Evolutionary conservation across 805 yeast species (phyloP), one percentile per base, ranked within the genome.

Genomic region (Pichia kluyveri): DNA sequence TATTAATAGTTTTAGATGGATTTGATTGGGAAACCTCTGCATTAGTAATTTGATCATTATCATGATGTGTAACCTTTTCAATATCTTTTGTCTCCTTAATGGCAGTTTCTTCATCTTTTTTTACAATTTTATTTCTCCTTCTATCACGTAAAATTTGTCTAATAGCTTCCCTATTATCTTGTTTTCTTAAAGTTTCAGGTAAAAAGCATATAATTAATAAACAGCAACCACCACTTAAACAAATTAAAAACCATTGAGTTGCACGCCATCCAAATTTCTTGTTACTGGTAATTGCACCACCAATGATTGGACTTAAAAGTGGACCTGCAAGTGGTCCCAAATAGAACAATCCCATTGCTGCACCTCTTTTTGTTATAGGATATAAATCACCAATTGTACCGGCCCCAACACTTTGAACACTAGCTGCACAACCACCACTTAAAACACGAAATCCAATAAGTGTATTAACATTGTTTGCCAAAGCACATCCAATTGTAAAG

Each of bases 331-430:
- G 77, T 0, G 91, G 85, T 0, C 96, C 96, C 43, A 88, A 64
- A 60, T 87, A 88, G 56, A 77, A 87, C 43, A 79, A 69, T 0
- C 96, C 95, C 79, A 87, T 76, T 4, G 90, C 90, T 7, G 73
- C 63, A 2, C 96, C 96, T 58, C 96, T 72, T 55, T 82, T 77
- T 34, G 79, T 76, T 8, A 82, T 80, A 5, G 73, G 67, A 60
- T 69, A 88, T 36, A 88, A 60, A 59, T 88, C 96, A 19, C 86
- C 75, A 18, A 87, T 81, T 0, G 95, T 85, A 2, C 95, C 96
- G 0, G 96, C 96, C 5, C 96, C 96, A 30, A 87, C 87, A 18
- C 90, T 77, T 61, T 88, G 96, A 0, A 88, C 96, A 40, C 88
- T 78, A 1, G 93, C 93, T 1, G 90, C 83, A 51, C 83, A 77